phyloP scores from a whole-genome alignment of 768 basidiomycete species.

The Pleurotus djamor region DNA sequence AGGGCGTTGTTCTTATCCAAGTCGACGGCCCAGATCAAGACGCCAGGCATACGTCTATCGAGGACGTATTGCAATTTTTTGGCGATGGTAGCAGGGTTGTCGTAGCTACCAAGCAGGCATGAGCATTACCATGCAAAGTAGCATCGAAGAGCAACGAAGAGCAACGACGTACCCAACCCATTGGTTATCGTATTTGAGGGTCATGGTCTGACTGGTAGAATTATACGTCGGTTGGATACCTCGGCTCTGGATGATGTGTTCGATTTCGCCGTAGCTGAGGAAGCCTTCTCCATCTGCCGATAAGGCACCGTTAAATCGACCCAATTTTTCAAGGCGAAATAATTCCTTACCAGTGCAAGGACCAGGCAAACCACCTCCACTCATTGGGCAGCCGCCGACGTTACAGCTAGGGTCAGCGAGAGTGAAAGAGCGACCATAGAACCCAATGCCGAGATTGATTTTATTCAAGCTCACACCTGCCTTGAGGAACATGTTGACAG shows the following conservation, averaged over 20 bases:
- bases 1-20: slow-evolving; percentile 8
- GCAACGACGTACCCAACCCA: slow-evolving; percentile 4
- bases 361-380: background rate
- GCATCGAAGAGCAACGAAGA: too few relatives aligned
- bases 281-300: slow-evolving; percentile 8
- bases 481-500: slow-evolving; percentile 7
- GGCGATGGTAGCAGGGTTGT: slow-evolving; percentile 7
- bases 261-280: slow-evolving; percentile 7
- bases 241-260: slow-evolving; percentile 5
- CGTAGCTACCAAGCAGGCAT: slow-evolving; percentile 1
- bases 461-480: slow-evolving; percentile 3
- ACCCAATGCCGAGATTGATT: slow-evolving; percentile 7
- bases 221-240: slow-evolving; percentile 4
- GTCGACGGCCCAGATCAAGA: slow-evolving; percentile 9
- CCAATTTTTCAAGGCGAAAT: too few relatives aligned
- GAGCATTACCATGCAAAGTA: too few relatives aligned
- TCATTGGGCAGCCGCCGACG: slow-evolving; percentile 5
- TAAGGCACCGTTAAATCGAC: too few relatives aligned
- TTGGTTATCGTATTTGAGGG: slow-evolving; percentile 2
- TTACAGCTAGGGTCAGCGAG: slow-evolving; percentile 4
- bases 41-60: slow-evolving; percentile 6
- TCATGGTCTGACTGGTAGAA: slow-evolving; percentile 1
- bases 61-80: slow-evolving; percentile 8
- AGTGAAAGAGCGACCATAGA: slow-evolving; percentile 7
- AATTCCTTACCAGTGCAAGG: slow-evolving; percentile 3